Base-by-base conservation (phyloP, 352 stramenopile species). In the Plasmopara halstedii region DNA sequence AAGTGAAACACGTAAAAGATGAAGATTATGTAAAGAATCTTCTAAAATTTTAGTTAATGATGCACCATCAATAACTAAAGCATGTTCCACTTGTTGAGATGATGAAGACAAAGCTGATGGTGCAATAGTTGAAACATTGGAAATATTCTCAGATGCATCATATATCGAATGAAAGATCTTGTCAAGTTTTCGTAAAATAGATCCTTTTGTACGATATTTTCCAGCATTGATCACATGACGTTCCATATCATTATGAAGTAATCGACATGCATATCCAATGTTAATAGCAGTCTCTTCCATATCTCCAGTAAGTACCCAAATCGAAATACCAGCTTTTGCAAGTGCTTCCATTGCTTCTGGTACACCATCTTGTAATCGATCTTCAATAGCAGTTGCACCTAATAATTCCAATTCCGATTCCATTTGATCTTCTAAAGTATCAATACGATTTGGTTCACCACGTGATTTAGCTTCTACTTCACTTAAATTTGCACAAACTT, bases 21-120 rank as follows among this genome's bases (percentile, higher is more conserved):
- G 76, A 21, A 89, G 54, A 47, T 87, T 87, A 51, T 80, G 75
- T 25, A 87, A 49, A 4, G 73, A 67, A 21, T 87, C 70, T 56
- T 79, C 74, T 3, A 94, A 50, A 9, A 91, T 76, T 51, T 84
- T 48, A 32, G 64, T 81, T n/a, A 99, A 66, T 18, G 85, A 93
- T 32, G 83, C 88, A 18, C 95, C 95, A 59, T 98, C 94, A 32
- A 99, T 97, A 39, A 99, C 84, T 9, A 99, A 62, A 17, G 90
- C 93, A 52, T 90, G 72, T 22, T 86, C 73, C 1, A 66, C 61
- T 38, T 56, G 44, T 6, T 44, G 33, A 2, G 63, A 74, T 15
- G 58, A 51, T 10, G 50, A 56, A 3, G 64, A 62, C 18, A 64
- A 45, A 5, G 62, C 42, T 6, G 63, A 69, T 4, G 62, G 62